phyloP scores from a whole-genome alignment of 2,329 filamentous ascomycete species.

The Penicillium sp. region DNA sequence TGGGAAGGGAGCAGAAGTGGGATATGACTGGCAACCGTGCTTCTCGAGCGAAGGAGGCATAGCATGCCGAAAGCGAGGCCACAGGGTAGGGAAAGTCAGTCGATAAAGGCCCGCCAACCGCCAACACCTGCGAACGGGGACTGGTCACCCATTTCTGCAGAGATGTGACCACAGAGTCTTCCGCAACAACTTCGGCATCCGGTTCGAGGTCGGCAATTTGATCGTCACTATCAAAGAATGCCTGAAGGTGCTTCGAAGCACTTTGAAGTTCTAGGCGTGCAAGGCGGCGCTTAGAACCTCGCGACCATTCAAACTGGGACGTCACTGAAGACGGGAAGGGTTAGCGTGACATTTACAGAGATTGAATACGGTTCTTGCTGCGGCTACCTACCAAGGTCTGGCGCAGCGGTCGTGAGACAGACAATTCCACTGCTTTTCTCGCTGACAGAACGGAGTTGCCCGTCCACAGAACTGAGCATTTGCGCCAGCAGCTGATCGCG shows the following conservation, averaged over 20 bases:
- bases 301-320: constrained; percentile 30
- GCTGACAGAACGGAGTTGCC: constrained; percentile 24
- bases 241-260: constrained; percentile 36
- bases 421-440: constrained; percentile 31
- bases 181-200: constrained; percentile 27
- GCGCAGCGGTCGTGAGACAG: constrained; percentile 33
- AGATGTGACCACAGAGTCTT: constrained; percentile 27
- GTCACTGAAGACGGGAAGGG: constrained; percentile 19
- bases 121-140: constrained; percentile 33
- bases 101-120: constrained; percentile 31
- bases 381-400: constrained; percentile 30
- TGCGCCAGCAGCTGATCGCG: constrained; percentile 28
- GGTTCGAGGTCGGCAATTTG: constrained; percentile 32
- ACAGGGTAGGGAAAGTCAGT: constrained; percentile 28
- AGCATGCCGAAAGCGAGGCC: constrained; percentile 36
- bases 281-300: constrained; percentile 35
- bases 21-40: constrained; percentile 35
- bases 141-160: constrained; percentile 38
- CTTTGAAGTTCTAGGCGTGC: constrained; percentile 34
- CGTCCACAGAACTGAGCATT: constrained; percentile 25
- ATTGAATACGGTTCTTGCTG: background rate
- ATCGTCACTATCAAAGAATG: constrained; percentile 37
- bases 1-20: constrained; percentile 36
- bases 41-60: constrained; percentile 31
- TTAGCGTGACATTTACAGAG: constrained; percentile 12